Evolutionary conservation across 2,329 filamentous ascomycete species (phyloP).

Genomic region (Truncatella angustata): DNA sequence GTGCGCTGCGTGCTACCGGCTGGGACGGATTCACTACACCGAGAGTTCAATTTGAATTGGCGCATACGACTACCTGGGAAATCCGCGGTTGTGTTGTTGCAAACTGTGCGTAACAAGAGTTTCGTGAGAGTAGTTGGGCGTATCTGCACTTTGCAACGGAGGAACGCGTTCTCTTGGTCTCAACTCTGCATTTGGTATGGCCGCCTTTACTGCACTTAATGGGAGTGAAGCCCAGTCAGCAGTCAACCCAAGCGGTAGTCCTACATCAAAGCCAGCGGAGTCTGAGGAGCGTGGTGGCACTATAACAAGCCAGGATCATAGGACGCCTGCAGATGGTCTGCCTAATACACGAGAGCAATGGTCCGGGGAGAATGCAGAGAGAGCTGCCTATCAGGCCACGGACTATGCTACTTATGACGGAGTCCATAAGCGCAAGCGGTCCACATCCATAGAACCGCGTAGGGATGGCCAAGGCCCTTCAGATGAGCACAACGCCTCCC

Average conservation of each 20-base stretch:
- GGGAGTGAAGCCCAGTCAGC: constrained; percentile 26
- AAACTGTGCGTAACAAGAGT: too few relatives aligned
- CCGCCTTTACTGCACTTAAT: constrained; percentile 32
- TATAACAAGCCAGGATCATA: constrained; percentile 22
- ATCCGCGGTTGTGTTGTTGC: too few relatives aligned
- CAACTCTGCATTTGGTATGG: constrained; percentile 18
- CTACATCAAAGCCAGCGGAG: constrained; percentile 20
- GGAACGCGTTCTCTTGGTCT: background rate
- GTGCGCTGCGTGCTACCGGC: too few relatives aligned
- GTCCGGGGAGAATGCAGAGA: constrained; percentile 39
- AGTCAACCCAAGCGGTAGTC: constrained; percentile 22
- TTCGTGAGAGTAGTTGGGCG: too few relatives aligned
- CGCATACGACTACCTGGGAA: too few relatives aligned
- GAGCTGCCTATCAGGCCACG: constrained; percentile 38
- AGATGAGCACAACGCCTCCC: constrained; percentile 34
- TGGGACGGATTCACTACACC: background rate
- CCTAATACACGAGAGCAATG: constrained; percentile 38
- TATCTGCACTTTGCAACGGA: too few relatives aligned
- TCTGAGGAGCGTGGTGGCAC: constrained; percentile 25
- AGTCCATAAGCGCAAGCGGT: constrained; percentile 67
- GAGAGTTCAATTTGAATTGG: constrained; percentile 8
- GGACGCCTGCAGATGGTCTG: constrained; percentile 20
- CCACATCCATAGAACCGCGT: constrained; percentile 55
- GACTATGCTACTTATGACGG: constrained; percentile 40
- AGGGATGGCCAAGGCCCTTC: constrained; percentile 30